Percentiles rank a stretch among this genome's conserved stretches.
These are phyloP conservation scores for Albizia julibrissin DNA, from an alignment of 306 rosid species.

Conservation along the genomic window DNA sequence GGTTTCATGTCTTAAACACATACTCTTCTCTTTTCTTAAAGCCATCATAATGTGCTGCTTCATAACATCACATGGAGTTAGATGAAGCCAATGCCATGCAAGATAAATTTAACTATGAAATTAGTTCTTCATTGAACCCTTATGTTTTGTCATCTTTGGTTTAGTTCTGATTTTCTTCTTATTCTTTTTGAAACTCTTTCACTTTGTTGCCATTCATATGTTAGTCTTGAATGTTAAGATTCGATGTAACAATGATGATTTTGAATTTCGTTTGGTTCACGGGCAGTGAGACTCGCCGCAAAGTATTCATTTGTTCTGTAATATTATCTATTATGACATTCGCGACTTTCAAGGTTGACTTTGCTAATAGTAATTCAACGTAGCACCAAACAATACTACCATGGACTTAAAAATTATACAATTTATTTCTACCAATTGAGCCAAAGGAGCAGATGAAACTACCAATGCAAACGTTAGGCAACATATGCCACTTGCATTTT, in stretches of 20 bases:
- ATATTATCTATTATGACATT: background rate
- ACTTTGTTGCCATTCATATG: background rate
- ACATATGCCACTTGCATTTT: background rate
- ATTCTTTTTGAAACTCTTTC: background rate
- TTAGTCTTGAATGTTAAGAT: background rate
- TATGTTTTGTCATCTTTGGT: background rate
- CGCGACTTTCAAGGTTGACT: background rate
- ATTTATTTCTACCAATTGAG: background rate
- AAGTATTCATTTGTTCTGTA: background rate
- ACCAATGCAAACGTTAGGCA: background rate
- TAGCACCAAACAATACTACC: background rate
- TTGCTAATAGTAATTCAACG: background rate
- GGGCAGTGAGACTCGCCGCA: background rate
- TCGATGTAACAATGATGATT: background rate
- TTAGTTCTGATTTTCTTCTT: background rate
- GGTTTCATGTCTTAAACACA: background rate
- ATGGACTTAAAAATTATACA: background rate
- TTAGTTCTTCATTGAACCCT: background rate
- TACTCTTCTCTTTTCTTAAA: slow-evolving; percentile 1
- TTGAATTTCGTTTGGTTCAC: background rate
- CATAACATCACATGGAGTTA: background rate
- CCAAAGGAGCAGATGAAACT: background rate
- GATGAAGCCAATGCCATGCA: background rate
- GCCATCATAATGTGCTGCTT: background rate
- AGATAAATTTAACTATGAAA: background rate